A percentile compares a stretch with the other conserved stretches of the same genome.
Evolutionary conservation across 2,329 filamentous ascomycete species (phyloP).

Genomic region (Colletotrichum sp.): DNA sequence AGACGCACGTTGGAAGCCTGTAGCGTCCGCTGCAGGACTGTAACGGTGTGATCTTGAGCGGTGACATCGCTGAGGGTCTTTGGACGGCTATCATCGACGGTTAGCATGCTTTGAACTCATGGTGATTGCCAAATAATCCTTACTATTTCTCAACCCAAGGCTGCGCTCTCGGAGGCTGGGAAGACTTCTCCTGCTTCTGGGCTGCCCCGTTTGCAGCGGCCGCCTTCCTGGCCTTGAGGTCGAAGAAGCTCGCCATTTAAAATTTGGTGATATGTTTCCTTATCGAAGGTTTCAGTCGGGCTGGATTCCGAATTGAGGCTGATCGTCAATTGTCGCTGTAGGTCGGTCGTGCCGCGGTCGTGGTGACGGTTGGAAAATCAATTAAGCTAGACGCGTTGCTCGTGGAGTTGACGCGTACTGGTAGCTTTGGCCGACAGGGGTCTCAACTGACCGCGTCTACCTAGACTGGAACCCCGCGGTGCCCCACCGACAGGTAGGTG

Average conservation of each 20-base stretch:
- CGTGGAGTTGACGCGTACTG: conserved; percentile 10
- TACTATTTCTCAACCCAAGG: conserved; percentile 99
- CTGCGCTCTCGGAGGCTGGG: conserved; percentile 71
- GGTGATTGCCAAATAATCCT: conserved; percentile 26
- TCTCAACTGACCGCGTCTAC: not conserved
- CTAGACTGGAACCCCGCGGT: not conserved
- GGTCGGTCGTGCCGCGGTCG: not conserved
- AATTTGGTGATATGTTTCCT: not conserved
- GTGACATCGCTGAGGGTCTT: conserved; percentile 94
- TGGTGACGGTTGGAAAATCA: conserved; percentile 6
- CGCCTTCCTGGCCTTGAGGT: conserved; percentile 88
- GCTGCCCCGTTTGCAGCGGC: conserved; percentile 69
- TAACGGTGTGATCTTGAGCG: conserved; percentile 96
- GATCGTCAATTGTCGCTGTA: not conserved
- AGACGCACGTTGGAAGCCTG: conserved; percentile 86
- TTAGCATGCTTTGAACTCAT: conserved; percentile 28
- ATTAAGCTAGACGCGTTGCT: conserved; percentile 16
- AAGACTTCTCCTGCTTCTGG: conserved; percentile 66
- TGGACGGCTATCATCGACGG: conserved; percentile 70
- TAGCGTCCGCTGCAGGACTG: conserved; percentile 87
- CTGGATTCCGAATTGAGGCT: not conserved
- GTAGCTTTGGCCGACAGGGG: conserved; percentile 5
- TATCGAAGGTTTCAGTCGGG: not conserved
- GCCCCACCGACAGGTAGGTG: not conserved
- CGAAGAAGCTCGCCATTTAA: conserved; percentile 89